These are phyloP conservation scores for Paulownia fortunei DNA, from an alignment of 257 asterid species.

Conservation along the genomic window DNA sequence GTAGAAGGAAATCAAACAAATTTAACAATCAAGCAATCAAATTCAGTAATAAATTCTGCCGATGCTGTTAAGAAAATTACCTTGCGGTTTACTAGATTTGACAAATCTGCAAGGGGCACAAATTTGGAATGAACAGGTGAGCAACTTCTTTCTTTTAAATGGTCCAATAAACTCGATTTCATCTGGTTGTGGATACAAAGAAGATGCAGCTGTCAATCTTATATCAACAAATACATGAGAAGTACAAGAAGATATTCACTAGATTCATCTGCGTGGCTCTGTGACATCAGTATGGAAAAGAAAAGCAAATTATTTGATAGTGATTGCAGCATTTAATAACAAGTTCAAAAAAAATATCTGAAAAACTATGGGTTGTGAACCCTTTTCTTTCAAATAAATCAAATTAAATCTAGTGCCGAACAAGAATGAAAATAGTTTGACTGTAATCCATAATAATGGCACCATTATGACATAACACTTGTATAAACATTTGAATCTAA, in stretches of 20 bases:
- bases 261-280: no score
- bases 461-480: background rate
- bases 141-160: constrained; percentile 47
- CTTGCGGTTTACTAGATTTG: constrained; percentile 51
- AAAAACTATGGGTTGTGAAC: background rate
- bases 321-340: no score
- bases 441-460: background rate
- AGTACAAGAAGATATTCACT: background rate
- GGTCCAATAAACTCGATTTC: constrained; percentile 46
- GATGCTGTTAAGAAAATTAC: constrained; percentile 42
- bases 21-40: background rate
- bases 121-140: constrained; percentile 35
- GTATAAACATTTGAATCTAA: background rate
- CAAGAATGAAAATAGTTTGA: background rate
- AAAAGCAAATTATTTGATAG: no score
- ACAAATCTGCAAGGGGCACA: constrained; percentile 46
- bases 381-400: background rate
- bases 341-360: no score
- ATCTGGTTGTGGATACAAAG: constrained; percentile 51
- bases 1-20: background rate
- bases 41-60: background rate
- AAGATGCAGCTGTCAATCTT: constrained; percentile 27
- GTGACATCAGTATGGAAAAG: no score
- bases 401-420: background rate
- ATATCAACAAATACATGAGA: constrained; percentile 6